These are phyloP conservation scores for Epipyxis sp. DNA, from an alignment of 108 stramenopile genomes.

Conservation along the genomic window DNA sequence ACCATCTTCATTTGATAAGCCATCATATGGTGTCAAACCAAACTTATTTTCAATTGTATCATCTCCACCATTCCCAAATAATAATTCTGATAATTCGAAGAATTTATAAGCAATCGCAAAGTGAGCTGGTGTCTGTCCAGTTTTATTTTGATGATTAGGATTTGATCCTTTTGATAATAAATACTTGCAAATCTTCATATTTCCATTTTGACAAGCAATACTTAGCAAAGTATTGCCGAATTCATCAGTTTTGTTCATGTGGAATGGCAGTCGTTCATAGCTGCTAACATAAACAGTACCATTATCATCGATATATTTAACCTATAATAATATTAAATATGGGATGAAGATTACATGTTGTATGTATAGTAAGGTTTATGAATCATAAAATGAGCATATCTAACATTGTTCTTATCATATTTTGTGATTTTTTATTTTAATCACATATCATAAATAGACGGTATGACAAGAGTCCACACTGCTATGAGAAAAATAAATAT, in stretches of 20 bases:
- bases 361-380: too few relatives aligned
- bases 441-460: too few relatives aligned
- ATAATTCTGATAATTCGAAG: constrained; percentile 70
- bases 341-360: too few relatives aligned
- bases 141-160: constrained; percentile 78
- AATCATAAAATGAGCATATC: background rate
- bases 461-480: too few relatives aligned
- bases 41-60: constrained; percentile 58
- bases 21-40: constrained; percentile 70
- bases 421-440: too few relatives aligned
- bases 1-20: constrained; percentile 47
- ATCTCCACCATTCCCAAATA: constrained; percentile 50
- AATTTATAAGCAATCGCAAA: constrained; percentile 76
- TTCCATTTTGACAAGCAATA: constrained; percentile 72
- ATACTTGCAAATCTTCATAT: constrained; percentile 62
- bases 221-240: constrained; percentile 75
- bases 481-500: too few relatives aligned
- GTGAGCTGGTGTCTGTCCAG: constrained; percentile 74
- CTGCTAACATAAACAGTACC: constrained; percentile 69
- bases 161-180: constrained; percentile 71
- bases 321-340: constrained; percentile 37
- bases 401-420: constrained; percentile 2
- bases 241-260: constrained; percentile 69
- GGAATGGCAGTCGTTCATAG: constrained; percentile 64
- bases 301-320: constrained; percentile 61